Evolutionary conservation across 2,329 filamentous ascomycete species (phyloP).

Genomic region (Gremmenia infestans): DNA sequence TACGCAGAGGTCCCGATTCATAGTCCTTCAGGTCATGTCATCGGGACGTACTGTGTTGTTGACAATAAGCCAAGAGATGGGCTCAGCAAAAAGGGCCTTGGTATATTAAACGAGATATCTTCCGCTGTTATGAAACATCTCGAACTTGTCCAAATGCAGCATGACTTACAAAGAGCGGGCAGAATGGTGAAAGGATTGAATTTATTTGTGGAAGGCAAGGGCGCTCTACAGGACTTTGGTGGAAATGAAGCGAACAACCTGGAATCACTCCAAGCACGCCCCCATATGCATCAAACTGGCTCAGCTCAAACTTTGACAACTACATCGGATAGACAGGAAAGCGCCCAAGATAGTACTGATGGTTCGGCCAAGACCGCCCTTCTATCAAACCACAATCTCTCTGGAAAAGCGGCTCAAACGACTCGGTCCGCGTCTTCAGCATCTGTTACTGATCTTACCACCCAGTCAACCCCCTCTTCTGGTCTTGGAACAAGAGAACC

Average conservation of each 20-base stretch:
- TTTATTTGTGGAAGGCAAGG: slow-evolving; percentile 46
- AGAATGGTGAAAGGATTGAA: slow-evolving; percentile 49
- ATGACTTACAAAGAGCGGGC: slow-evolving; percentile 45
- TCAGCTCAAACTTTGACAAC: background rate
- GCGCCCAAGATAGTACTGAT: too few relatives aligned
- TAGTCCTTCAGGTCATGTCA: slow-evolving; percentile 33
- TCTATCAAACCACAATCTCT: background rate
- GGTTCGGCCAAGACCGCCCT: too few relatives aligned
- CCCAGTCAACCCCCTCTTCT: too few relatives aligned
- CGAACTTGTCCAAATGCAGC: slow-evolving; percentile 47
- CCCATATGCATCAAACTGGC: background rate
- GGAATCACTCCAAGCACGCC: background rate
- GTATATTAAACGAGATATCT: slow-evolving; percentile 51
- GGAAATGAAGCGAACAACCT: background rate
- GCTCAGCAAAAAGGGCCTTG: slow-evolving; percentile 41
- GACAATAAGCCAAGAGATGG: slow-evolving; percentile 50
- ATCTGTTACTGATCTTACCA: too few relatives aligned
- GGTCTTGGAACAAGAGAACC: background rate
- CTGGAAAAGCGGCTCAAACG: background rate
- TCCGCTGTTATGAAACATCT: slow-evolving; percentile 55
- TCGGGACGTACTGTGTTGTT: slow-evolving; percentile 56
- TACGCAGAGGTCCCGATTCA: slow-evolving; percentile 27
- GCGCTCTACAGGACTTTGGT: slow-evolving; percentile 18
- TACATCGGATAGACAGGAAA: background rate
- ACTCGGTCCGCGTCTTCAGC: background rate